Evolutionary conservation across 768 basidiomycete species (phyloP).

Genomic region (Cystobasidium tubakii): DNA sequence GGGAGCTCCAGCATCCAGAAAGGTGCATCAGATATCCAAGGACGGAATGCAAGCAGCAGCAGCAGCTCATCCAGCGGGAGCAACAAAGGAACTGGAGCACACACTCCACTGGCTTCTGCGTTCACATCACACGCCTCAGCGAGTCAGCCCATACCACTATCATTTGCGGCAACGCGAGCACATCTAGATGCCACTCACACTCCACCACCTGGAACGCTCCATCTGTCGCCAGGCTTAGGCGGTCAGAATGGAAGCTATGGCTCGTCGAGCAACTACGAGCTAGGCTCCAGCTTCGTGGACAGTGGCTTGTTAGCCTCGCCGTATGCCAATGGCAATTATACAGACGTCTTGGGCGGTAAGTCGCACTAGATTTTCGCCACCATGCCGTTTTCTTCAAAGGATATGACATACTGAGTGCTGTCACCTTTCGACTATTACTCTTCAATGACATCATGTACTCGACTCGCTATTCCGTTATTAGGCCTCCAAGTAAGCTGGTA

Average conservation of each 20-base stretch:
- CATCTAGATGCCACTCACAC: not conserved
- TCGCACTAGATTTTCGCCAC: not conserved
- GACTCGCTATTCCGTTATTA: not conserved
- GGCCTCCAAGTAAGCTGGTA: not conserved
- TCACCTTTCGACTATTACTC: not conserved
- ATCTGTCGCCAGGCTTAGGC: not conserved
- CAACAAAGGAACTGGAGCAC: slow-evolving; percentile 5
- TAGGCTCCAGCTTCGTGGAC: slow-evolving; percentile 9
- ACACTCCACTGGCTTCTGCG: not conserved
- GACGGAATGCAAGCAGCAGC: not conserved
- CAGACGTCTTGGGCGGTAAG: slow-evolving; percentile 12
- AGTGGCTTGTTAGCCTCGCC: not conserved
- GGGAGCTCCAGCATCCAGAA: not conserved
- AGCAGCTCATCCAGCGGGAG: not conserved
- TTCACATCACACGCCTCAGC: not conserved
- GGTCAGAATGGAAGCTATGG: not conserved
- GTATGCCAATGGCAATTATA: slow-evolving; percentile 18
- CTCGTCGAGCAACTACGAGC: slow-evolving; percentile 5
- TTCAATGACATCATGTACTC: too few relatives aligned
- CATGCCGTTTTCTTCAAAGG: not conserved
- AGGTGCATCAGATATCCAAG: not conserved
- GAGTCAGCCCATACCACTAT: not conserved
- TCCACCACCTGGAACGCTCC: not conserved
- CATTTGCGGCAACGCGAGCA: not conserved
- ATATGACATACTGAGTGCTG: not conserved